These are phyloP conservation scores for Paxillus rubicundulus DNA, from an alignment of 768 basidiomycete species.

Conservation along the genomic window DNA sequence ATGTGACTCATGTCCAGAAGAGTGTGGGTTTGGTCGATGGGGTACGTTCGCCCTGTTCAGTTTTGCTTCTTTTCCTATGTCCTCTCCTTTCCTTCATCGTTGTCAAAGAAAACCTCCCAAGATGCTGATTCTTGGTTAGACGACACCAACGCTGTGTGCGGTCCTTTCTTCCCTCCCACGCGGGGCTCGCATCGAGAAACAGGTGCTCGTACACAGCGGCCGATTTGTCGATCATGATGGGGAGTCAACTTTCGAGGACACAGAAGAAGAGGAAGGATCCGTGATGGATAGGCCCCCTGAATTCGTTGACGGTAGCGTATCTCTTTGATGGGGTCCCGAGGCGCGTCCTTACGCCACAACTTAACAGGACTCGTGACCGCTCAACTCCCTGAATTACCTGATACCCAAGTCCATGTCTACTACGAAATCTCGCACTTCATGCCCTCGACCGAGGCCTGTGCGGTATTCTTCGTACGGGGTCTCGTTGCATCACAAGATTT, in stretches of 20 bases:
- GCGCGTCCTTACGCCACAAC: not conserved
- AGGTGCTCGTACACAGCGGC: constrained; percentile 70
- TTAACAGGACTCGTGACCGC: constrained; percentile 15
- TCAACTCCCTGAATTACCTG: constrained; percentile 4
- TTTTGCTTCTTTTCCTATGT: not conserved
- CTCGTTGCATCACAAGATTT: constrained; percentile 6
- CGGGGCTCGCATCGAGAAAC: constrained; percentile 71
- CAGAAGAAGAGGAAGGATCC: constrained; percentile 43
- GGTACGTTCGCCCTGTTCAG: constrained; percentile 12
- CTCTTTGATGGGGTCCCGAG: not conserved
- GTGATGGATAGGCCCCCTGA: constrained; percentile 35
- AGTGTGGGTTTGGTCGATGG: constrained; percentile 32
- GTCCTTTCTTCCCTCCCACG: constrained; percentile 68
- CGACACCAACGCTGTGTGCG: constrained; percentile 53
- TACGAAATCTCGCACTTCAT: constrained; percentile 52
- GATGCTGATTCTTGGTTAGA: constrained; percentile 7
- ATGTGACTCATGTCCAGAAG: constrained; percentile 41
- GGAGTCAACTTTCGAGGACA: constrained; percentile 1
- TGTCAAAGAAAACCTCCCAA: not conserved
- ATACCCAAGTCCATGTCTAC: constrained; percentile 22
- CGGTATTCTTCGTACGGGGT: constrained; percentile 44
- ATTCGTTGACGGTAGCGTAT: constrained; percentile 40
- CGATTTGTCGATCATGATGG: constrained; percentile 41
- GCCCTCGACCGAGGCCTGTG: constrained; percentile 38
- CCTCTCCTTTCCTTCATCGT: not conserved